Conservation (phyloP, 208 protist species). For the Trypanosomatidae sp. region DNA sequence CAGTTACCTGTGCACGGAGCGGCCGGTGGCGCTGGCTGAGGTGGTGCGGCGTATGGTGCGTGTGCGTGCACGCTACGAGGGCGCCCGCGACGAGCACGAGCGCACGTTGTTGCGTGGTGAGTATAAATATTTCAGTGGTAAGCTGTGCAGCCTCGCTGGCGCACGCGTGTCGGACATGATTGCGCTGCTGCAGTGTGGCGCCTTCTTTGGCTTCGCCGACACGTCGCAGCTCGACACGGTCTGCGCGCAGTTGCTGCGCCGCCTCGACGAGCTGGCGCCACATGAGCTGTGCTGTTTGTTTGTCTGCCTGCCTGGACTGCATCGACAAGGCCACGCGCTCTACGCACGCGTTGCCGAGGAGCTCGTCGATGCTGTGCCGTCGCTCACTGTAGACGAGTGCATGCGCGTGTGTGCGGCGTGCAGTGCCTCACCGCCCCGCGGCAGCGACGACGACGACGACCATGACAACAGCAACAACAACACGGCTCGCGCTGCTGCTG, state of each 20-base stretch:
- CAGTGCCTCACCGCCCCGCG: too few relatives aligned
- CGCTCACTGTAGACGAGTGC: conserved; percentile 72
- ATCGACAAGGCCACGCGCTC: conserved; percentile 32
- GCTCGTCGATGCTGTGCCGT: conserved; percentile 27
- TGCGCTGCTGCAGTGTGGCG: conserved; percentile 54
- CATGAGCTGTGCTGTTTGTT: conserved; percentile 57
- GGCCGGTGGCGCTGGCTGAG: conserved; percentile 61
- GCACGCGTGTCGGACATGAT: conserved; percentile 58
- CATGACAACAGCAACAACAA: too few relatives aligned
- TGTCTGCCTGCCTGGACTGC: conserved; percentile 45
- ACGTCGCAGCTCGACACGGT: conserved; percentile 58
- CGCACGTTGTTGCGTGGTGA: conserved; percentile 76
- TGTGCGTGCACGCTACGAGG: conserved; percentile 62
- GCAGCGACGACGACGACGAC: too few relatives aligned
- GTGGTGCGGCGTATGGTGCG: conserved; percentile 74
- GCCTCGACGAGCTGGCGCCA: conserved; percentile 24
- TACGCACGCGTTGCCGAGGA: conserved; percentile 22
- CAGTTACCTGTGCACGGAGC: conserved; percentile 63
- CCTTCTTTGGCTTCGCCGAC: conserved; percentile 88
- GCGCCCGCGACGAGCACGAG: conserved; percentile 68
- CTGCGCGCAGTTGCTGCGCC: conserved; percentile 44
- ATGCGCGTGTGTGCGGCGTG: conserved; percentile 34
- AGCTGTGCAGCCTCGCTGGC: conserved; percentile 64
- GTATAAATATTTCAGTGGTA: conserved; percentile 92
- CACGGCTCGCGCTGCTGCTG: too few relatives aligned